Base-by-base conservation (phyloP, 306 rosid genomes). In the Hippophae tibetana region DNA sequence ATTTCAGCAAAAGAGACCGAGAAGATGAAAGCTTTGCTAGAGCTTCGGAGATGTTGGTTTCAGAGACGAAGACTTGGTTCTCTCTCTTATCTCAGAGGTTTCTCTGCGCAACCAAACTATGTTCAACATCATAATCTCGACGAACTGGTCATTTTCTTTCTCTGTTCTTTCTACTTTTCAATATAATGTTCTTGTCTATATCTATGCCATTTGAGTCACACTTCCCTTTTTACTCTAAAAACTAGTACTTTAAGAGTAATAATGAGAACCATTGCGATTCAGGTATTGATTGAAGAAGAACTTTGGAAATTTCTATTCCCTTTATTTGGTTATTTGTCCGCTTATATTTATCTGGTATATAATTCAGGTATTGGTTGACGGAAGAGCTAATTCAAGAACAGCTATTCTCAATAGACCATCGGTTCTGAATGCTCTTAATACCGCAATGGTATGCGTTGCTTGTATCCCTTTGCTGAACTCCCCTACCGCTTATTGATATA, bases 331-430 rank as follows among this genome's bases (percentile, higher is more conserved):
- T 54, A 5, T 12, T n/a, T 49, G n/a, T 38, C 40, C 52, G 11
- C 12, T 53, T 51, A 5, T 3, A 26, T 53, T 25, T 13, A 63
- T 52, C 65, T 56, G 59, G 23, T 52, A 5, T 49, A 62, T 10
- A 65, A 44, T 72, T 60, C 78, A 89, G 97, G 84, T 89, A 76
- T 63, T 69, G 60, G 97, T 89, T 53, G 83, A 86, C 78, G 97
- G 97, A 78, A 80, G 83, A 73, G 81, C 87, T 43, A 89, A 80
- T 61, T 86, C 89, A 27, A 84, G 97, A 76, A 68, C 89, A 23
- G 93, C 97, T 31, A 73, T 86, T 65, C 87, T 89, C 74, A 82
- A 86, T 72, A 72, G 93, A 52, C 89, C 95, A 6, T 74, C 86
- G 42, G 72, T 78, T 61, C 78, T 89, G 26, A 89, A 84, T 67